phyloP scores from a whole-genome alignment of 805 yeast species.

The Kuraishia piskuri region DNA sequence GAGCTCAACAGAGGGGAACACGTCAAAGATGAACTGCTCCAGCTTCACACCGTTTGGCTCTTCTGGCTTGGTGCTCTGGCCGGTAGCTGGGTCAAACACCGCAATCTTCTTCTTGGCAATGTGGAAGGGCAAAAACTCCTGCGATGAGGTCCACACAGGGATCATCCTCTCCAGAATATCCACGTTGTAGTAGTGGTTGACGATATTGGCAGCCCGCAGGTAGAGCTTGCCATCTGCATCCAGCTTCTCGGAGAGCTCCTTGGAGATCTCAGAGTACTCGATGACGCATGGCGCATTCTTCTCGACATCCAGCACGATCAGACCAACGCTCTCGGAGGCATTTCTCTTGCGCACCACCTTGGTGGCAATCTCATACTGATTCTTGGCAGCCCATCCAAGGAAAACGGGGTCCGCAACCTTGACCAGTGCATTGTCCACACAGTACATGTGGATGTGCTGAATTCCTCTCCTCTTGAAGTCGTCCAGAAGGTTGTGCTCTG shows the following conservation, averaged over 20 bases:
- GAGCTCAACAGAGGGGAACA: slow-evolving; percentile 71
- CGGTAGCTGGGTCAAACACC: slow-evolving; percentile 36
- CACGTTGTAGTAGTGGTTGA: slow-evolving; percentile 89
- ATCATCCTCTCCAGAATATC: slow-evolving; percentile 53
- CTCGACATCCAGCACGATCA: slow-evolving; percentile 63
- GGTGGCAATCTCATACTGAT: slow-evolving; percentile 70
- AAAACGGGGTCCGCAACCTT: slow-evolving; percentile 89
- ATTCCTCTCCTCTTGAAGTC: slow-evolving; percentile 65
- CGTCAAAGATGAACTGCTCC: slow-evolving; percentile 96
- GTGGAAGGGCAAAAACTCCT: slow-evolving; percentile 78
- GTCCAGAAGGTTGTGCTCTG: slow-evolving; percentile 50
- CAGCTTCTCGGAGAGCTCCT: slow-evolving; percentile 57
- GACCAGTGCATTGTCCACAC: slow-evolving; percentile 91
- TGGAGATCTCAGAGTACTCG: slow-evolving; percentile 86
- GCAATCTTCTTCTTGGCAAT: slow-evolving; percentile 89
- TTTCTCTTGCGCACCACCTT: slow-evolving; percentile 92
- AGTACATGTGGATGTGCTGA: slow-evolving; percentile 90
- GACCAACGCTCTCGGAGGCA: slow-evolving; percentile 84
- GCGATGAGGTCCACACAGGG: slow-evolving; percentile 62
- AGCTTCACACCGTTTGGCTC: slow-evolving; percentile 86
- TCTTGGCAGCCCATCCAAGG: slow-evolving; percentile 73
- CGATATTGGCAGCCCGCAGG: slow-evolving; percentile 93
- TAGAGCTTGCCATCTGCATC: slow-evolving; percentile 57
- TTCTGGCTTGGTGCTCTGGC: slow-evolving; percentile 48
- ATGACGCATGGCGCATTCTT: slow-evolving; percentile 74